Conservation (phyloP, 345 rosid species). For the Syzygium jambos region DNA sequence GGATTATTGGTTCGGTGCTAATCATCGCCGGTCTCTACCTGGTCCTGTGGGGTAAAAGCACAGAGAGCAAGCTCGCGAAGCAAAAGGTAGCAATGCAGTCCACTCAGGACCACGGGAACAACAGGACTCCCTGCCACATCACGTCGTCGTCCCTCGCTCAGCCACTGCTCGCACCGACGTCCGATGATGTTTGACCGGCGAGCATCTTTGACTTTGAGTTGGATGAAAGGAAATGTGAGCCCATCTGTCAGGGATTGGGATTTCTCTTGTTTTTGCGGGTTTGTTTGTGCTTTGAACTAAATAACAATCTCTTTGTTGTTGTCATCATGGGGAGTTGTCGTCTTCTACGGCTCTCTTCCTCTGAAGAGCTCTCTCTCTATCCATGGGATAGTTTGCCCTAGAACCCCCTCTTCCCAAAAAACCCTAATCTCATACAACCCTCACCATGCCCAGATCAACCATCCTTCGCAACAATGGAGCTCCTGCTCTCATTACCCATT, state of each 20-base stretch:
- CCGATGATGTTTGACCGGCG: constrained; percentile 60
- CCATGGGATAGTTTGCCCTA: too few species aligned
- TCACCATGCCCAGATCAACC: too few species aligned
- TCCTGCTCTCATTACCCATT: too few species aligned
- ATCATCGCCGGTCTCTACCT: constrained; percentile 74
- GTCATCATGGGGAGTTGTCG: too few species aligned
- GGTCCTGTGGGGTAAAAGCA: constrained; percentile 86
- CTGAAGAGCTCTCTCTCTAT: too few species aligned
- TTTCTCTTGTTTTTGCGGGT: not conserved
- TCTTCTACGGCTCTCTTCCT: too few species aligned
- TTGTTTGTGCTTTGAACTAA: not conserved
- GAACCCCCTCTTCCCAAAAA: too few species aligned
- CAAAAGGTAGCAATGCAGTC: constrained; percentile 47
- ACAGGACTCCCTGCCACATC: constrained; percentile 32
- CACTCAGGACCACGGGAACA: constrained; percentile 39
- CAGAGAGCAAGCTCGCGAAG: constrained; percentile 57
- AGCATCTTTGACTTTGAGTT: not conserved
- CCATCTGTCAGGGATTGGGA: not conserved
- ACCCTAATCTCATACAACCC: too few species aligned
- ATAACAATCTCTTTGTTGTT: not conserved
- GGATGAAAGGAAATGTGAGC: not conserved
- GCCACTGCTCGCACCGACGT: constrained; percentile 78
- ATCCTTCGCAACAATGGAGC: too few species aligned
- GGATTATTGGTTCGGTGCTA: constrained; percentile 82
- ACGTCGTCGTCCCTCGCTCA: constrained; percentile 37